These are phyloP conservation scores for Kazachstania sp. DNA, from an alignment of 1,139 yeast species.

Conservation along the genomic window DNA sequence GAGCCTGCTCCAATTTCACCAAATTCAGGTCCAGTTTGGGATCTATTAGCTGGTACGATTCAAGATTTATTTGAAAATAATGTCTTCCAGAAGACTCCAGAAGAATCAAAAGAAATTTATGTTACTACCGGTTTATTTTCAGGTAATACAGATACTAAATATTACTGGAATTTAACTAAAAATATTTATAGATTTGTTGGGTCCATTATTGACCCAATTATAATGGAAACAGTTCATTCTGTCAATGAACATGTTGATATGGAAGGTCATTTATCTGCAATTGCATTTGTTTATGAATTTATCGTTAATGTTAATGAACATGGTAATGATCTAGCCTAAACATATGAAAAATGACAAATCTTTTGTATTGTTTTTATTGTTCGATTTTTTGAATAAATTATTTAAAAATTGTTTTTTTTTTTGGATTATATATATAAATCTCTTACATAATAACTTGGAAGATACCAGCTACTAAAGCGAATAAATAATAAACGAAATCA, in stretches of 20 bases:
- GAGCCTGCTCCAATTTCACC: slow-evolving; percentile 53
- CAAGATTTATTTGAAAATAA: slow-evolving; percentile 41
- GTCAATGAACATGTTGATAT: slow-evolving; percentile 50
- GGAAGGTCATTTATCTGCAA: slow-evolving; percentile 46
- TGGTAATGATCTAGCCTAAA: slow-evolving; percentile 4
- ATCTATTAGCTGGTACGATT: slow-evolving; percentile 45
- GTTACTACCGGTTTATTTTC: slow-evolving; percentile 61
- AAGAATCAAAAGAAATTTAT: slow-evolving; percentile 34
- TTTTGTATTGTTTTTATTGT: background rate
- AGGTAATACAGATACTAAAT: slow-evolving; percentile 79
- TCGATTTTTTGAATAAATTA: background rate
- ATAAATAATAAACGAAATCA: slow-evolving; percentile 21
- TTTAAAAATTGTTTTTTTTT: background rate
- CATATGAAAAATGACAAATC: background rate
- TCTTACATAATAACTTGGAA: slow-evolving; percentile 12
- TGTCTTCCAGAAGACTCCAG: slow-evolving; percentile 14
- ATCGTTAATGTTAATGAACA: slow-evolving; percentile 33
- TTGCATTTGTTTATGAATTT: slow-evolving; percentile 53
- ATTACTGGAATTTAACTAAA: slow-evolving; percentile 66
- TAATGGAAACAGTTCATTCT: slow-evolving; percentile 39
- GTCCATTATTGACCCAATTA: slow-evolving; percentile 16
- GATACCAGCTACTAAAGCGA: slow-evolving; percentile 15
- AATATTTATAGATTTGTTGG: slow-evolving; percentile 52
- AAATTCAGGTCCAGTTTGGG: slow-evolving; percentile 40
- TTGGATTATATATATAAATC: background rate